A percentile compares a stretch with the other conserved stretches of the same genome.
phyloP scores from a whole-genome alignment of 1,139 yeast genomes.

The Pichia sp. region DNA sequence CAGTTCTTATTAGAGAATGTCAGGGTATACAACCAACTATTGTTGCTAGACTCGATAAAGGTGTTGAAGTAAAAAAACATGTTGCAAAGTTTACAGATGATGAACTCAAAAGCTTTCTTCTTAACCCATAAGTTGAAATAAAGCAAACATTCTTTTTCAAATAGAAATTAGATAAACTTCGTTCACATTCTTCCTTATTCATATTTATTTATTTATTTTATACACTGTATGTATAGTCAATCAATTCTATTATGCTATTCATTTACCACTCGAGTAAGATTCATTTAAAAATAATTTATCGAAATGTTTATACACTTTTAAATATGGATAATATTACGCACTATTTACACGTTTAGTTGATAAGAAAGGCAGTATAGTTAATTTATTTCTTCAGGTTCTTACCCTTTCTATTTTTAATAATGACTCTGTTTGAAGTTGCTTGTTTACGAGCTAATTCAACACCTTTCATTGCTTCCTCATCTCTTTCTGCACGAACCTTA shows the following conservation, averaged over 20 bases:
- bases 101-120: conserved; percentile 23
- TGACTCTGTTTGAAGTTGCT: conserved; percentile 23
- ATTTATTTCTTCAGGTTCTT: conserved; percentile 1
- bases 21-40: conserved; percentile 65
- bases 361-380: neutral
- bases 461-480: conserved; percentile 26
- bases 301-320: neutral
- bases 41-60: conserved; percentile 54
- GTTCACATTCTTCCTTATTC: neutral
- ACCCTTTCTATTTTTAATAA: conserved; percentile 24
- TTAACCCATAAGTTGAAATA: conserved; percentile 11
- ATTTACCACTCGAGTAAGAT: neutral
- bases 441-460: conserved; percentile 23
- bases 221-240: neutral
- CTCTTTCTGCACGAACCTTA: conserved; percentile 22
- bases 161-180: neutral
- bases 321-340: neutral
- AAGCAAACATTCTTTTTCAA: neutral
- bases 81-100: conserved; percentile 24
- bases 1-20: conserved; percentile 72
- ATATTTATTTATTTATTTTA: neutral
- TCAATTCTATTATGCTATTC: neutral
- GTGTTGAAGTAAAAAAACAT: conserved; percentile 29
- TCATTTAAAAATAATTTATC: neutral
- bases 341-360: neutral